These are phyloP conservation scores for Suillus occidentalis DNA, from an alignment of 768 basidiomycete species.

Conservation along the genomic window DNA sequence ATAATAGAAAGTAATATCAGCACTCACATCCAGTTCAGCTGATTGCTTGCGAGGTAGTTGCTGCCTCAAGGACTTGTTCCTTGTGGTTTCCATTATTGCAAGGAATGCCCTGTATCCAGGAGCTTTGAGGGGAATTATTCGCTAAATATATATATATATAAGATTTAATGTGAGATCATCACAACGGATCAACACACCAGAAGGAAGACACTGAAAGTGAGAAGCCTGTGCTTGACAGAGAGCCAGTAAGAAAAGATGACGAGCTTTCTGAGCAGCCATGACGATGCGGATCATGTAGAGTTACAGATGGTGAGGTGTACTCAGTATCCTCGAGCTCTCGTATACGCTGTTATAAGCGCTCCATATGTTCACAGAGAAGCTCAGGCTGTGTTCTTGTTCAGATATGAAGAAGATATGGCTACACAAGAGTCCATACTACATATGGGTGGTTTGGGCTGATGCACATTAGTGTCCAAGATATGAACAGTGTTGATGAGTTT, in stretches of 20 bases:
- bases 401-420: too few species aligned
- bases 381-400: too few species aligned
- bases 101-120: slow-evolving; percentile 49
- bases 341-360: slow-evolving; percentile 68
- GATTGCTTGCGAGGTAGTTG: too few species aligned
- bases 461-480: too few species aligned
- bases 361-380: slow-evolving; percentile 74
- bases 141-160: slow-evolving; percentile 29
- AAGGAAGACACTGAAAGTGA: slow-evolving; percentile 61
- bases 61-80: too few species aligned
- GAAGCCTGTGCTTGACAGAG: slow-evolving; percentile 51
- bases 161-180: slow-evolving; percentile 3
- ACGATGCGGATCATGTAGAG: slow-evolving; percentile 66
- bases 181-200: slow-evolving; percentile 37
- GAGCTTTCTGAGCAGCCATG: slow-evolving; percentile 45
- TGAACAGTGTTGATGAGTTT: too few species aligned
- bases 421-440: too few species aligned
- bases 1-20: too few species aligned
- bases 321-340: slow-evolving; percentile 77
- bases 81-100: slow-evolving; percentile 15
- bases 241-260: slow-evolving; percentile 50
- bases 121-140: slow-evolving; percentile 49
- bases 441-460: too few species aligned
- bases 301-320: slow-evolving; percentile 65
- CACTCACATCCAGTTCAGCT: too few species aligned